These are phyloP conservation scores for Flaveria trinervia DNA, from an alignment of 129 eudicot genomes.

Conservation along the genomic window DNA sequence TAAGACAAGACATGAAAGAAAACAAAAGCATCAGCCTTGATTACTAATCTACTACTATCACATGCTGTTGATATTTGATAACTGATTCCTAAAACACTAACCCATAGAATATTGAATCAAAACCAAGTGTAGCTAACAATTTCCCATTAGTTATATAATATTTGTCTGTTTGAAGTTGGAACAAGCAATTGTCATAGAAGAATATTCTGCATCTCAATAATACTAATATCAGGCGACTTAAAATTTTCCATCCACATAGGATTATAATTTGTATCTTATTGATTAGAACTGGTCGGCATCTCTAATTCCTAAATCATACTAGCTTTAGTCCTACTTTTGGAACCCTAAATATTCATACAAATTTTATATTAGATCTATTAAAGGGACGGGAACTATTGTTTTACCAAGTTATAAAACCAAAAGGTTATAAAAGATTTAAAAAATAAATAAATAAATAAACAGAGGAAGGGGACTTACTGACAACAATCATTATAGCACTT, in stretches of 20 bases:
- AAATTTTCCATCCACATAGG: constrained; percentile 4
- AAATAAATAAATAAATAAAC: too few relatives aligned
- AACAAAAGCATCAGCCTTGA: not conserved
- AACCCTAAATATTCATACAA: constrained; percentile 2
- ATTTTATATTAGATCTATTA: not conserved
- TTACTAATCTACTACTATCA: not conserved
- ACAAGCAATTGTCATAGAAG: constrained; percentile 11
- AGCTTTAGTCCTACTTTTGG: constrained; percentile 20
- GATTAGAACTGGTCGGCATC: constrained; percentile 1
- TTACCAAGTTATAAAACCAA: constrained; percentile 25
- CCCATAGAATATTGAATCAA: not conserved
- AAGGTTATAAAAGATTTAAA: not conserved
- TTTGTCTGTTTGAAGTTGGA: constrained; percentile 4
- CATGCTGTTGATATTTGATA: too few relatives aligned
- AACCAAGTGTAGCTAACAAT: not conserved
- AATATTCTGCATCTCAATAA: not conserved
- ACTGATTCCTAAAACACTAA: not conserved
- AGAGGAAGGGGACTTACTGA: constrained; percentile 57
- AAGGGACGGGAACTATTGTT: constrained; percentile 15
- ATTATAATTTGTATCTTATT: not conserved
- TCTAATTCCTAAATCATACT: not conserved
- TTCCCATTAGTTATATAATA: constrained; percentile 3
- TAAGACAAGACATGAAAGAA: not conserved
- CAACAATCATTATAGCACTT: constrained; percentile 92
- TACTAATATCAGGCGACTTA: constrained; percentile 21